Base-by-base conservation (phyloP, 768 basidiomycete genomes). In the Heimioporus sp. region DNA sequence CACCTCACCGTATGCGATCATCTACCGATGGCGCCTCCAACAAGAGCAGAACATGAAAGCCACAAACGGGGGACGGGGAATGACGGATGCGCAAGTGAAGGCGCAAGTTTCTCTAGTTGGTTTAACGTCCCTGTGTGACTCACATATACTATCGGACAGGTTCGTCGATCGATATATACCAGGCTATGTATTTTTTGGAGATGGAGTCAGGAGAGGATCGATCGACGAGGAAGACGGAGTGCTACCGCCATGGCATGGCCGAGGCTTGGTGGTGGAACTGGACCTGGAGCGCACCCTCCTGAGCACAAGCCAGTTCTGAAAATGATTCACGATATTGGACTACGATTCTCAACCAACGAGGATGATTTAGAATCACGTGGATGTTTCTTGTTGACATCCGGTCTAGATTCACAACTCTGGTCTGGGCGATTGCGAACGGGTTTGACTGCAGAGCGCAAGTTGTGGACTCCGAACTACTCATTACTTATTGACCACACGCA, bases 101-200 rank as follows among this genome's bases (percentile, higher is more conserved):
- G 63, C 73, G 78, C 77, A 56, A 41, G 68, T 42, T 37, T 47
- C 51, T 50, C 52, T 62, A 16, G 30, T 47, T 21, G 44, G 32
- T 19, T 31, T 34, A 16, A 30, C 20, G 16, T 9, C 34, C 7
- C 37, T 9, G 41, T 10, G 20, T 49, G 2, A 9, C 42, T 55
- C 36, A 50, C 46, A 19, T 48, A 6, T 19, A 16, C 10, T 7
- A 28, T 45, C 28, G 38, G 21, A 34, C 62, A 92, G 89, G 34
- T 96, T 96, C 64, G 83, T 95, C 7, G 89, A 93, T 67, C 84
- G 95, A 5, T 97, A 97, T 68, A 93, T 98, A 59, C 94, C 94
- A 1, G 91, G 89, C 4, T 98, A 97, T 63, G 83, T 96, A 53
- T 87, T 95, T 65, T 98, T 90, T 62, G 82, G 79, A 4, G 80